Conservation (phyloP, 169 alveolate genomes). For the Plasmodium billcollinsi region DNA sequence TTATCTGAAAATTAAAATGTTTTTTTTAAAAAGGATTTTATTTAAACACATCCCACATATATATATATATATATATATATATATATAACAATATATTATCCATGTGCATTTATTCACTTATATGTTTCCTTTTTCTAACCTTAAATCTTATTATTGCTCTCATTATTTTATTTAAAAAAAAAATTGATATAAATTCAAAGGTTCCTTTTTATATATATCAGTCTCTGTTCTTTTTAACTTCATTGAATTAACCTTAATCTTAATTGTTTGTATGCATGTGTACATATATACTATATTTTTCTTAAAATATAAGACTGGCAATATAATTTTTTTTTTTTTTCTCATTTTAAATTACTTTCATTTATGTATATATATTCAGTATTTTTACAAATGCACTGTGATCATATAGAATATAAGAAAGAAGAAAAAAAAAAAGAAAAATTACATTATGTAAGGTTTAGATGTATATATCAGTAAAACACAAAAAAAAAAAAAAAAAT, state of each 20-base stretch:
- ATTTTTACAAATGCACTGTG: neutral
- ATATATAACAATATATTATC: no score
- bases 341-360: neutral
- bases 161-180: conserved; percentile 4
- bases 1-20: conserved; percentile 5
- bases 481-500: no score
- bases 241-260: neutral
- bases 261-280: no score
- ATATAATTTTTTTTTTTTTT: neutral
- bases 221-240: no score
- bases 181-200: neutral
- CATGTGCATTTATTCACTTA: no score
- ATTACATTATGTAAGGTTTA: neutral
- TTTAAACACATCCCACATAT: no score
- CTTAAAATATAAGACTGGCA: no score
- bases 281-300: no score
- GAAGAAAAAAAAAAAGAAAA: neutral
- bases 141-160: conserved; percentile 4
- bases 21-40: neutral
- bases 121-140: conserved; percentile 1
- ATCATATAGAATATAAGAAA: conserved; percentile 4
- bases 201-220: no score
- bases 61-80: no score
- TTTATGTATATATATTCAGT: neutral
- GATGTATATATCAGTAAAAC: neutral